phyloP scores from a whole-genome alignment of 1,139 yeast species.

The Suhomyces wounanorum region DNA sequence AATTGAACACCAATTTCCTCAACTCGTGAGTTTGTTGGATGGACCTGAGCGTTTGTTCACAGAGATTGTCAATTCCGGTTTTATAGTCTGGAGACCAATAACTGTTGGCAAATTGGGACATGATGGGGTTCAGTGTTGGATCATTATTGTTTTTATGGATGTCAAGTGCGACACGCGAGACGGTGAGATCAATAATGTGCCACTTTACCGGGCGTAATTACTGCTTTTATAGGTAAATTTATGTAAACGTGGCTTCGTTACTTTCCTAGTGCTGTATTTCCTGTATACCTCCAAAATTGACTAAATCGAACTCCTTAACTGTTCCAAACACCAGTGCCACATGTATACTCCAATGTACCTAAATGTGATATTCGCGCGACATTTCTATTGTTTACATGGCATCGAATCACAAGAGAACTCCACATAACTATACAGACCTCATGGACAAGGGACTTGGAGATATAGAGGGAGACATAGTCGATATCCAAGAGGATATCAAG shows the following conservation, averaged over 20 bases:
- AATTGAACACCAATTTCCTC: slow-evolving; percentile 40
- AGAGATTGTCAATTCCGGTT: slow-evolving; percentile 37
- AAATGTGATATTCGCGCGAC: slow-evolving; percentile 1
- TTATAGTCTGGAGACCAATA: slow-evolving; percentile 50
- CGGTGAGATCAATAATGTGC: not conserved
- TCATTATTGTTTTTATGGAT: not conserved
- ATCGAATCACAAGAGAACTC: not conserved
- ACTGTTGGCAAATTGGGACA: slow-evolving; percentile 30
- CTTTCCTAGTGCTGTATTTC: not conserved
- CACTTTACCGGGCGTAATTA: not conserved
- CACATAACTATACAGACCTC: not conserved
- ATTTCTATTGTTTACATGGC: not conserved
- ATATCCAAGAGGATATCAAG: slow-evolving; percentile 15
- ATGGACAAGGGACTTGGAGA: not conserved
- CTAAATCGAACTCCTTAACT: not conserved
- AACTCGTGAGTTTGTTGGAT: slow-evolving; percentile 46
- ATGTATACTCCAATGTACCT: not conserved
- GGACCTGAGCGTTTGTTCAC: slow-evolving; percentile 35
- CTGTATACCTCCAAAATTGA: not conserved
- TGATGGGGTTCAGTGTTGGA: slow-evolving; percentile 5
- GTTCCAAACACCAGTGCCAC: not conserved
- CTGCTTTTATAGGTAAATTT: not conserved
- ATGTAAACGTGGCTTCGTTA: not conserved
- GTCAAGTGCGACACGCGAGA: slow-evolving; percentile 1
- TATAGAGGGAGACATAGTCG: slow-evolving; percentile 10